These are phyloP conservation scores for Auxenochlorella pyrenoidosa DNA, from an alignment of 139 green algal genomes.

Conservation along the genomic window DNA sequence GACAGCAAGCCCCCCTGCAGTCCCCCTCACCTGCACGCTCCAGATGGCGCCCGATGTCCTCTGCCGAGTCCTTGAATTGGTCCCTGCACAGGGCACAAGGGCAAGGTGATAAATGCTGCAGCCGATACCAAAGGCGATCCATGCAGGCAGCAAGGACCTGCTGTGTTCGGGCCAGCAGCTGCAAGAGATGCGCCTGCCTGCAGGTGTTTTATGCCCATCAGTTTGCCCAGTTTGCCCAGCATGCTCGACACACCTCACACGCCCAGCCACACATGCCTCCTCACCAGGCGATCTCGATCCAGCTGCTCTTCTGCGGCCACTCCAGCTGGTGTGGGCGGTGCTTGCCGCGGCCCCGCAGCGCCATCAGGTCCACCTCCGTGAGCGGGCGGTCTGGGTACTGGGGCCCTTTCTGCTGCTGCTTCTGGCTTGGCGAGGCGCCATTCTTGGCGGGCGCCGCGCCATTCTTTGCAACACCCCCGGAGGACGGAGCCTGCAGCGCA, in stretches of 20 bases:
- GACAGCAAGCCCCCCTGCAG: not conserved
- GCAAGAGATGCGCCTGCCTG: not conserved
- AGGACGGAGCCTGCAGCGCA: not conserved
- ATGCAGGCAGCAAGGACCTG: too few species aligned
- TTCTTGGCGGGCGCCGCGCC: not conserved
- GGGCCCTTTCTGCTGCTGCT: not conserved
- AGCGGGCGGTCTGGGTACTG: not conserved
- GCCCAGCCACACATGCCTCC: not conserved
- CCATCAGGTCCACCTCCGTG: conserved; percentile 24
- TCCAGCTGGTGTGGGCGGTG: not conserved
- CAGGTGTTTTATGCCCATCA: not conserved
- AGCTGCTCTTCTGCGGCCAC: conserved; percentile 19
- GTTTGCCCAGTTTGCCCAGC: not conserved
- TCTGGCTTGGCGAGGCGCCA: not conserved
- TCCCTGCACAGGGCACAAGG: conserved; percentile 7
- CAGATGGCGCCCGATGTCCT: conserved; percentile 31
- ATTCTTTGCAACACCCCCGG: not conserved
- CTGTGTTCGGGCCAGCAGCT: too few species aligned
- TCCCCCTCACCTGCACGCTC: not conserved
- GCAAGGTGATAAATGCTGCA: not conserved
- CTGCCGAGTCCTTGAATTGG: conserved; percentile 31
- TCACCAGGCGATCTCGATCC: conserved; percentile 4
- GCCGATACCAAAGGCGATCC: too few species aligned
- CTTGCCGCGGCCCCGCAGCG: not conserved
- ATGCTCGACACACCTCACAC: not conserved